Base-by-base conservation (phyloP, 75 land plant species). In the Cryptomeria japonica region DNA sequence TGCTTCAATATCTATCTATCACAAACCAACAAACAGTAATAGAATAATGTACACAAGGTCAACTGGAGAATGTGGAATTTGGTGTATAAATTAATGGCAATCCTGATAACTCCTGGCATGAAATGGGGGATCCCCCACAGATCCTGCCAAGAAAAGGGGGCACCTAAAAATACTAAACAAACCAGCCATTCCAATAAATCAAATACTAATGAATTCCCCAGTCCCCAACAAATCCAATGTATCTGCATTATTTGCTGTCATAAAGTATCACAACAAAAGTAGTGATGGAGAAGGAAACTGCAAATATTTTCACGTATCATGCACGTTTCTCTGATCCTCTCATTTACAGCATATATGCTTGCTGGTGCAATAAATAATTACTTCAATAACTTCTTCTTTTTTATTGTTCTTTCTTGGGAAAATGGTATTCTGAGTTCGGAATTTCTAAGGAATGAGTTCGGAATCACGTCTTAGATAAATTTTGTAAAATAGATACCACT, bases 281-380 rank as follows among this genome's bases (percentile, higher is more conserved):
- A n/a, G 41, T 39, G 28, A 42, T 80, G 84, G n/a, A 44, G 44
- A 42, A 16, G 16, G 25, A 79, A 41, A 28, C 82, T 41, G 42
- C 32, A 44, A 82, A 82, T 82, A 28, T 46, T 82, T 82, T 82
- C 84, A 42, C 51, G 84, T 82, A 28, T 42, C 84, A 82, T 25
- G n/a, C 47, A 82, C 84, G 84, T 28, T 46, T 82, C 31, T 41
- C 49, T 0, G 12, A 12, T 51, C 53, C 53, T 51, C 41, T 82
- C 28, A 11, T 82, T 82, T 42, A 46, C 84, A 42, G 31, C 84
- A 80, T 61, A 0, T 22, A 61, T 61, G 19, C 25, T 28, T 80
- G 84, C 28, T n/a, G 84, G 51, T 80, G 49, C 47, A 80, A 80
- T 80, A 44, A 11, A 42, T 80, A 80, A 41, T 42, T 44, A 44